Evolutionary conservation across 2,329 filamentous ascomycete species (phyloP), one percentile per base, ranked within the genome.

Genomic region (Fusarium anthophilum): DNA sequence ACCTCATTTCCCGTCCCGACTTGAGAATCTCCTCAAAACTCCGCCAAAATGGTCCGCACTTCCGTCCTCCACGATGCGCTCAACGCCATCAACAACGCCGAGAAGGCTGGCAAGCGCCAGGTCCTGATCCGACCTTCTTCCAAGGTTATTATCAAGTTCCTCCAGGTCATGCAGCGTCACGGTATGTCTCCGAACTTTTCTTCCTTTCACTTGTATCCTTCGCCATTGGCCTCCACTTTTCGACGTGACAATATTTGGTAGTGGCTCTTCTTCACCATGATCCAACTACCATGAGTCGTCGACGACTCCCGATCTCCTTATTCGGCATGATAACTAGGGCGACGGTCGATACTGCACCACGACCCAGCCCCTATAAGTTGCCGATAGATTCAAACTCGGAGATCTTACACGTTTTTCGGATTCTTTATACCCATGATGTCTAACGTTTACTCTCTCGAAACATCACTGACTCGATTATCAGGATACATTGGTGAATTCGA

Each of bases 291-390:
- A 68, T 47, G n/a, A 54, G 66, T 35, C 47, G 41, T 68, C 26
- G 54, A 62, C 28, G 44, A 32, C 38, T 26, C 20, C 45, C 38
- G 35, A 59, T 58, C 63, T 62, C 66, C 63, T 68, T 80, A 82
- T 92, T 96, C 96, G 96, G 95, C 93, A 93, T 98, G 94, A 98
- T 98, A 98, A 98, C 96, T 99, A 98, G 96, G 84, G 94, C 93
- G 92, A 94, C 91, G 91, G 92, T 96, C 92, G 91, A 90, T 85
- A 77, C 78, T 78, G 84, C 88, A 86, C 89, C 86, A 98, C 95
- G 94, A 93, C 92, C 90, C 92, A 91, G 94, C 96, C 94, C 95
- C 94, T 99, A 98, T 99, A 98, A 98, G 91, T 97, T 91, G 91
- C 94, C 96, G 96, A 97, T 93, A 99, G 87, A 99, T 96, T 85